Percentiles rank a stretch among this genome's conserved stretches.
phyloP scores from a whole-genome alignment of 2,329 filamentous ascomycete species.

The Hypoxylon sp. region DNA sequence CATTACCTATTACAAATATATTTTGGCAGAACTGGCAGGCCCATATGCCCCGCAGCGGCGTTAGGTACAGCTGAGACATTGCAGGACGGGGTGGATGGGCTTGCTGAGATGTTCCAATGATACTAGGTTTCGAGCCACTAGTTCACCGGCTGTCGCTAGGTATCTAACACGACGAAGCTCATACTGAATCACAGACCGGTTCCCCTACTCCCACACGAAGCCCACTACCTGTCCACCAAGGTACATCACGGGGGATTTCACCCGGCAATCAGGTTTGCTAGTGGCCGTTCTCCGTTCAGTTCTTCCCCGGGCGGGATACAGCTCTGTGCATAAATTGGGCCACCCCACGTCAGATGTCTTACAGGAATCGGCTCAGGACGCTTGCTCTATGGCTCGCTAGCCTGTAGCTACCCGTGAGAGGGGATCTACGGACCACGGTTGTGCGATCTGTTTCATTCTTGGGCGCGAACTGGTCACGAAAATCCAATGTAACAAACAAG shows the following conservation, averaged over 20 bases:
- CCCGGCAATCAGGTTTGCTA: constrained; percentile 23
- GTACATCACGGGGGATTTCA: too few species aligned
- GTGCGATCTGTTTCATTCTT: constrained; percentile 32
- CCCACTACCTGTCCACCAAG: too few species aligned
- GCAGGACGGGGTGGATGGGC: constrained; percentile 24
- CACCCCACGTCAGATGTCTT: constrained; percentile 34
- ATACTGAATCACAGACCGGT: neutral
- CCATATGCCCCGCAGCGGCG: constrained; percentile 24
- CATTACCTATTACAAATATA: too few species aligned
- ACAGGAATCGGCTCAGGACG: constrained; percentile 32
- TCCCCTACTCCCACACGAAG: constrained; percentile 6
- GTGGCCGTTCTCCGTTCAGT: constrained; percentile 16
- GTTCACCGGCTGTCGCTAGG: constrained; percentile 9
- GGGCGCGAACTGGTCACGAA: constrained; percentile 27
- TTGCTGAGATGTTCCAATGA: constrained; percentile 37
- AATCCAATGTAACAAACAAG: constrained; percentile 31
- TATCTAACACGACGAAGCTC: too few species aligned
- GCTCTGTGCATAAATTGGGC: constrained; percentile 23
- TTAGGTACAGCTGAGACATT: constrained; percentile 38
- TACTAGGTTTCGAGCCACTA: constrained; percentile 17
- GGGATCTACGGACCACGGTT: constrained; percentile 19
- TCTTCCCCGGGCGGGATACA: constrained; percentile 21
- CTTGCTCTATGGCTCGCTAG: constrained; percentile 32
- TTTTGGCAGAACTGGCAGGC: too few species aligned
- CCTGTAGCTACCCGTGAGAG: constrained; percentile 34